Base-by-base conservation (phyloP, 2,329 filamentous ascomycete genomes). In the Orbilia quercus region DNA sequence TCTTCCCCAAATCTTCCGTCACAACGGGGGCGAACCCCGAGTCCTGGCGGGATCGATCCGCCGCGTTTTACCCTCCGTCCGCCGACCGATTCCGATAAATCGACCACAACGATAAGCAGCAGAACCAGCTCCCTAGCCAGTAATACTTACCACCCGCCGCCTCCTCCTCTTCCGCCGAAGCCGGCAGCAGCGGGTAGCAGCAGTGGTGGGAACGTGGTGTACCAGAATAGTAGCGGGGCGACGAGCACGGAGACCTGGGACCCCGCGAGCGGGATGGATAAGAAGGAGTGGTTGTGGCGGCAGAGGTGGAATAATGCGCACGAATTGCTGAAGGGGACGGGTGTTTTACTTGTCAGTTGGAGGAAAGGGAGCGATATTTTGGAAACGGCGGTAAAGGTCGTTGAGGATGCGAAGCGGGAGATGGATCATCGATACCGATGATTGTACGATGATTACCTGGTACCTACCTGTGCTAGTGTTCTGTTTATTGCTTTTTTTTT, bases 291-390 rank as follows among this genome's bases (percentile, higher is more conserved):
- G 71, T 78, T 92, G 51, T 95, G 91, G 91, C 83, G 84, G 74
- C 85, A 88, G 64, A 82, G 91, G 42, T 86, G 91, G 82, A 85
- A 84, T 44, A 82, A 86, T 47, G 90, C 91, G 2, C 87, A 90
- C 75, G 82, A 83, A 44, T 82, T 87, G 28, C 83, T 94, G 7
- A 85, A 86, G n/a, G 82, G 83, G 3, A 82, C 88, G 40, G 89
- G 89, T 2, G 89, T 95, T 0, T 82, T 85, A 75, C 79, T 95
- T 36, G 87, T 90, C 75, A 91, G 86, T 18, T 95, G 91, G 91
- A 84, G 89, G 44, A 85, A 85, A 9, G 91, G 91, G 0, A 83
- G 84, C 25, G 91, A 95, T 81, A 89, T 91, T 6, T 83, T 83
- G 83, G 0, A 89, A 91, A 79, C 59, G n/a, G 88, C 89, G 1